Evolutionary conservation across 768 basidiomycete genomes (phyloP), one percentile per base, ranked within the genome.

Genomic region (Agaricus sinodeliciosus): DNA sequence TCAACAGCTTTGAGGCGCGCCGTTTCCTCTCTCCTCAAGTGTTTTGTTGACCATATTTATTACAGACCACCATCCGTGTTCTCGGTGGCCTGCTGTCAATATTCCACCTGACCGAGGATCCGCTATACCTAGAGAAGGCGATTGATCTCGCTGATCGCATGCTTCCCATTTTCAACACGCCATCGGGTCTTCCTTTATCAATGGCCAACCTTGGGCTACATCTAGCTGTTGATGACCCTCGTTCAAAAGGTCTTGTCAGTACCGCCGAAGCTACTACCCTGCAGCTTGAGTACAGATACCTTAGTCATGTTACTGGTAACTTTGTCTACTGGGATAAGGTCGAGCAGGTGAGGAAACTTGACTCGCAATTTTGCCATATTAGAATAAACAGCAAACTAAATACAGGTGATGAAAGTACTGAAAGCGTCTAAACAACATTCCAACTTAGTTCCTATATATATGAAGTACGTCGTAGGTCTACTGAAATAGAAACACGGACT

Each of bases 1-100:
- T 85, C 66, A 96, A 85, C 65, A 90, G 90, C 0, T 96, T 96
- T 61, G 94, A 97, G 77, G 93, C 87, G 58, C 37, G 82, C 58
- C 31, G 0, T 69, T 3, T 27, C 0, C 58, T 42, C 49, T 41
- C 13, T 9, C 4, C 45, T 16, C 12, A 51, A 15, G 28, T 41
- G 1, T 48, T 6, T n/a, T 34, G 39, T 41, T 49, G 37, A 35
- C 15, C 22, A 51, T 31, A 25, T 19, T 43, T 28, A 41, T 31
- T 57, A 6, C 59, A 95, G 93, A 93, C 88, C 1, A 97, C 94
- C 0, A 96, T 94, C 50, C 87, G 94, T 26, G 78, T 96, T 8
- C 75, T 98, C 4, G 95, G 95, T 1, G 95, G 95, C 1, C 79
- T 98, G 2, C 73, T 97, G 11, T 84, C 94, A 1, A 86, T 91